A percentile compares a stretch with the other conserved stretches of the same genome.
These are phyloP conservation scores for Lophium mytilinum DNA, from an alignment of 495 filamentous ascomycete genomes.

Conservation along the genomic window DNA sequence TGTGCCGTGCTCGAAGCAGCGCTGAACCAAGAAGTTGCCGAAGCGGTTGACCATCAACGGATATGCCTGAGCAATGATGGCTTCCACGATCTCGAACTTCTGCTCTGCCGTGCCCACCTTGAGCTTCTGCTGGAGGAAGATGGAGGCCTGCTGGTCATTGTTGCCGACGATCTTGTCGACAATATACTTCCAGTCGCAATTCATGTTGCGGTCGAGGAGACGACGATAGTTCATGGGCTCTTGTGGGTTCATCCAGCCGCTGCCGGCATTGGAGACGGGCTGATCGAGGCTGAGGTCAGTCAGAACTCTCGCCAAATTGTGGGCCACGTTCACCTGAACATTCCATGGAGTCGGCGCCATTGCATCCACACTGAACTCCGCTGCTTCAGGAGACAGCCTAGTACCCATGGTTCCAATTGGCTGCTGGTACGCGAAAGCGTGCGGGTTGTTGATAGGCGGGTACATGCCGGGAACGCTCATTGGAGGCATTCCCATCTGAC, in stretches of 20 bases:
- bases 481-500: constrained; percentile 46
- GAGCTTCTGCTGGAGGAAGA: constrained; percentile 97
- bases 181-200: constrained; percentile 98
- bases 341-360: constrained; percentile 41
- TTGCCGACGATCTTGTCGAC: constrained; percentile 99
- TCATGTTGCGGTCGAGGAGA: constrained; percentile 89
- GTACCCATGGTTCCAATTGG: constrained; percentile 73
- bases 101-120: constrained; percentile 94
- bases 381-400: constrained; percentile 74
- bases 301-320: constrained; percentile 5
- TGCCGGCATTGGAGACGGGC: constrained; percentile 8
- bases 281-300: constrained; percentile 7
- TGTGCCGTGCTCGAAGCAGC: constrained; percentile 97
- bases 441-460: constrained; percentile 37
- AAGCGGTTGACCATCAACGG: constrained; percentile 94
- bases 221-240: constrained; percentile 97
- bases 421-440: constrained; percentile 24
- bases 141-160: constrained; percentile 97
- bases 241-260: constrained; percentile 66
- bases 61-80: constrained; percentile 93
- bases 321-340: constrained; percentile 36
- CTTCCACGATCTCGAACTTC: constrained; percentile 93
- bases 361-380: constrained; percentile 58
- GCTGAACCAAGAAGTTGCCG: constrained; percentile 97
- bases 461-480: constrained; percentile 57